Evolutionary conservation across 1,284 basidiomycete genomes (phyloP).

Genomic region (Sporisorium scitamineum): DNA sequence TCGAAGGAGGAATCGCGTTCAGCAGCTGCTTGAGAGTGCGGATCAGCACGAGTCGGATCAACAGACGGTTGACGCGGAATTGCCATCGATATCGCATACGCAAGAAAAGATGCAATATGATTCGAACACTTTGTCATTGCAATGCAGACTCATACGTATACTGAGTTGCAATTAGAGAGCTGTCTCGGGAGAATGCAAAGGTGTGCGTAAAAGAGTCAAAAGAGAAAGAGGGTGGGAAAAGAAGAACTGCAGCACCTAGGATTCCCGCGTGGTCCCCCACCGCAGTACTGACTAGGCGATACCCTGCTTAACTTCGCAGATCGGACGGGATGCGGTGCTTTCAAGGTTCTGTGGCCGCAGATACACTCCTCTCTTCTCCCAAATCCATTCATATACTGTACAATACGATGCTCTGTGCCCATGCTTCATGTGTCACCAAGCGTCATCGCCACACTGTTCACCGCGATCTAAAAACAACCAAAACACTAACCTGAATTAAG

Average conservation of each 20-base stretch:
- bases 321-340: conserved; percentile 84
- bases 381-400: no score
- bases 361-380: not conserved
- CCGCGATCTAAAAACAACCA: no score
- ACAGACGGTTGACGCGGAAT: not conserved
- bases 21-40: conserved; percentile 15
- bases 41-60: not conserved
- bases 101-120: conserved; percentile 4
- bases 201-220: not conserved
- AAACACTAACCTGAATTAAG: not conserved
- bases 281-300: conserved; percentile 84
- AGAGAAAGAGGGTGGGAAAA: no score
- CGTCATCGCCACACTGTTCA: no score
- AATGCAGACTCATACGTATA: not conserved
- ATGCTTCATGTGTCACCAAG: no score
- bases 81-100: not conserved
- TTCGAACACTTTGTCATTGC: not conserved
- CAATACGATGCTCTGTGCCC: no score
- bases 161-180: no score
- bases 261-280: conserved; percentile 86
- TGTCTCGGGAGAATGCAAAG: no score
- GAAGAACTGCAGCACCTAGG: conserved; percentile 81
- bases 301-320: conserved; percentile 83
- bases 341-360: conserved; percentile 71
- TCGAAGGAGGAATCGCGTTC: conserved; percentile 7